Conservation (phyloP, 1,284 basidiomycete species). For the Rhodotorula sp. region DNA sequence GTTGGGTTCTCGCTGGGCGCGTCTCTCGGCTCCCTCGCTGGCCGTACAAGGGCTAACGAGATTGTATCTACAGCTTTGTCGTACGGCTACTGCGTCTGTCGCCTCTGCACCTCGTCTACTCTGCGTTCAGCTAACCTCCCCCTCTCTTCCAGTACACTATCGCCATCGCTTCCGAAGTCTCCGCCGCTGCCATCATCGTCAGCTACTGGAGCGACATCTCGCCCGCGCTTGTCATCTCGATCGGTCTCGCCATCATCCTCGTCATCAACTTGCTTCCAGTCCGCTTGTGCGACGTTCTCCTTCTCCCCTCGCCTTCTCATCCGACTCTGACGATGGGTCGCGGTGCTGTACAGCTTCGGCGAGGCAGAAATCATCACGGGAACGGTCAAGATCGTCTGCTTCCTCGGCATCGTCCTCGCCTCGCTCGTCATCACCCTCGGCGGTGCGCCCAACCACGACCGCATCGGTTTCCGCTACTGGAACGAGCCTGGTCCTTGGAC, state of each 20-base stretch:
- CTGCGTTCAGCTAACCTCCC: too few species aligned
- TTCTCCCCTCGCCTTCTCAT: too few species aligned
- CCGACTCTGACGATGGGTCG: too few species aligned
- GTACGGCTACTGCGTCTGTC: conserved; percentile 5
- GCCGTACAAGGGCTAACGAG: too few species aligned
- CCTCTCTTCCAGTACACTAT: conserved; percentile 18
- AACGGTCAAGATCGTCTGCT: conserved; percentile 28
- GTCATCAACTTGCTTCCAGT: conserved; percentile 31
- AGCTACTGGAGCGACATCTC: conserved; percentile 51
- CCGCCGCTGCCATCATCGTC: conserved; percentile 31
- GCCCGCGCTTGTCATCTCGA: conserved; percentile 26
- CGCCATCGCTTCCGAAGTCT: conserved; percentile 31
- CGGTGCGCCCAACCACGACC: conserved; percentile 62
- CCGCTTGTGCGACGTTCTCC: too few species aligned
- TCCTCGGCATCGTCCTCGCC: conserved; percentile 29
- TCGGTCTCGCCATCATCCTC: conserved; percentile 27
- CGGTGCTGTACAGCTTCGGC: too few species aligned
- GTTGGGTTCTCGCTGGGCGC: conserved; percentile 31
- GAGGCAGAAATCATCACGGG: conserved; percentile 28
- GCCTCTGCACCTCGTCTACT: too few species aligned
- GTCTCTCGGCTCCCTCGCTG: too few species aligned
- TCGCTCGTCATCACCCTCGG: conserved; percentile 59
- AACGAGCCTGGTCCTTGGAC: conserved; percentile 8
- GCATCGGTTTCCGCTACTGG: conserved; percentile 70
- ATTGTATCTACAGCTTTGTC: too few species aligned